Evolutionary conservation across 1,284 basidiomycete species (phyloP).

Genomic region (Marasmius oreades): DNA sequence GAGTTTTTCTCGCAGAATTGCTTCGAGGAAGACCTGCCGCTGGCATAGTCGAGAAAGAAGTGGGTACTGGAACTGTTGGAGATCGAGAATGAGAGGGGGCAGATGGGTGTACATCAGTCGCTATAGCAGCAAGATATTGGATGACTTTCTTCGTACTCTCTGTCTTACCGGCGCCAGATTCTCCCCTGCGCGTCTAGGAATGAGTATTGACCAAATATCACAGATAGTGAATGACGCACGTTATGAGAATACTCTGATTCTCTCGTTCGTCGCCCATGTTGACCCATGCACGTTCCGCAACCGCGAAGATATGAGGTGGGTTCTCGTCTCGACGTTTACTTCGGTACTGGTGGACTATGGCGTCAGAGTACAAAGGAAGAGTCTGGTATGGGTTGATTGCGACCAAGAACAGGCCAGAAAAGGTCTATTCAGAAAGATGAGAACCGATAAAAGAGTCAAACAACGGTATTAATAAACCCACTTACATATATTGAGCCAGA

Average conservation of each 20-base stretch:
- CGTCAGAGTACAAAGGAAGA: constrained; percentile 90
- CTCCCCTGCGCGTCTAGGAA: constrained; percentile 60
- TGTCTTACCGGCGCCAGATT: constrained; percentile 99
- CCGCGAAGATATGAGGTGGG: constrained; percentile 95
- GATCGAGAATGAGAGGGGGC: constrained; percentile 60
- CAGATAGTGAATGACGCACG: constrained; percentile 50
- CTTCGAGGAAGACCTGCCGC: constrained; percentile 57
- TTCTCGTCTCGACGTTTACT: constrained; percentile 92
- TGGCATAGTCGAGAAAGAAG: constrained; percentile 51
- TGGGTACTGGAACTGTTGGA: constrained; percentile 41
- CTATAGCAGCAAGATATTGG: constrained; percentile 97
- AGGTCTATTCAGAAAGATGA: constrained; percentile 59
- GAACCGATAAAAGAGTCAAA: constrained; percentile 6
- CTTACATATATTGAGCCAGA: constrained; percentile 94
- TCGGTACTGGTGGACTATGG: constrained; percentile 92
- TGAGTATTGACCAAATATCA: background rate
- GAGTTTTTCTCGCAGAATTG: constrained; percentile 45
- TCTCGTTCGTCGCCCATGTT: constrained; percentile 98
- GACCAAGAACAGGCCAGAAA: constrained; percentile 95
- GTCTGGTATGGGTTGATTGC: constrained; percentile 97
- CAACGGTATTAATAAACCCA: constrained; percentile 17
- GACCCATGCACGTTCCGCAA: constrained; percentile 97
- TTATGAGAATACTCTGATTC: constrained; percentile 98
- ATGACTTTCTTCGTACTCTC: constrained; percentile 99
- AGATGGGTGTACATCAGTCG: constrained; percentile 72